Base-by-base conservation (phyloP, 495 filamentous ascomycete genomes). In the Aspergillus carlsbadensis region DNA sequence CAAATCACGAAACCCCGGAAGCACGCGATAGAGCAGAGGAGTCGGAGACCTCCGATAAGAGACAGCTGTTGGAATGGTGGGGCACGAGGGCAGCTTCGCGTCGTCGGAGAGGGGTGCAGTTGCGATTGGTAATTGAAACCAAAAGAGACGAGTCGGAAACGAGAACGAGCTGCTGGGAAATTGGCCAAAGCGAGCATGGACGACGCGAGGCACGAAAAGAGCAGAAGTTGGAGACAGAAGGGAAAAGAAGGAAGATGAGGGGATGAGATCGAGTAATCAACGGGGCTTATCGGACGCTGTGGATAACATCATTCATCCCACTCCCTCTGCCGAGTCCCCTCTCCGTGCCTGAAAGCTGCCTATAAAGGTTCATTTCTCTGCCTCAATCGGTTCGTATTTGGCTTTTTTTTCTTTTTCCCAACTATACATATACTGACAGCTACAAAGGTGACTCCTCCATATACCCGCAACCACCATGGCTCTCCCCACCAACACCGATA, bases 41-140 rank as follows among this genome's bases (percentile, higher is more conserved):
- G 43, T 64, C 64, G 67, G 67, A 67, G 67, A 65, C 42, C 64
- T 69, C 64, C 64, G 59, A 65, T 26, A 29, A 46, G 26, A 17
- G 17, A 37, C 18, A 24, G 13, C 31, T 17, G 29, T 24, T 22
- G 37, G 54, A 15, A 10, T 22, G 45, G 52, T 40, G 56, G 50
- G 49, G 48, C 34, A 46, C 34, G 24, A 31, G 40, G 29, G 31
- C 5, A 26, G 24, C 21, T 29, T 43, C 46, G 41, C 42, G 35
- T 26, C 7, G 40, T 17, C 15, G 39, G 49, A 44, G 43, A 26
- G 24, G 47, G n/a, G 34, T 21, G 20, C 20, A 43, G 21, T 42
- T 42, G 39, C 24, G 46, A 60, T 56, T 59, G 47, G 47, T 49
- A 49, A 52, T 56, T 56, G 24, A 33, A 42, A 15, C 17, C 2